A percentile compares a stretch with the other conserved stretches of the same genome.
Conservation (phyloP, 2,329 filamentous ascomycete species). For the Beauveria sp. region DNA sequence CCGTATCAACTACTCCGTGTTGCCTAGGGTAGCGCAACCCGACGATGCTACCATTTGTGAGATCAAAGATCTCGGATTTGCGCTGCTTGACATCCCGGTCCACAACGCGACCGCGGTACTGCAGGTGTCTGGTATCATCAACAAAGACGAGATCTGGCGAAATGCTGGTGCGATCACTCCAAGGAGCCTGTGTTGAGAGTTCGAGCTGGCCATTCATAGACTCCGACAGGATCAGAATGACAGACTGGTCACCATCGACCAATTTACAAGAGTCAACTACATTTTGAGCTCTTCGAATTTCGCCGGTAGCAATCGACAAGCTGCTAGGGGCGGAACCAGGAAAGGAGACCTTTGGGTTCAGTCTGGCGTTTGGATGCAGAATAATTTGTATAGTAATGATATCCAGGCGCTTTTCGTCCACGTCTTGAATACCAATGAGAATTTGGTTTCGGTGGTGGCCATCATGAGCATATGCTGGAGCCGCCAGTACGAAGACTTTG, state of each 20-base stretch:
- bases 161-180: constrained; percentile 64
- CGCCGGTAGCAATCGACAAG: constrained; percentile 26
- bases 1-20: constrained; percentile 56
- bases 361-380: constrained; percentile 15
- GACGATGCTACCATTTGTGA: constrained; percentile 39
- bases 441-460: constrained; percentile 47
- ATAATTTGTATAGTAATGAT: constrained; percentile 56
- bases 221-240: constrained; percentile 63
- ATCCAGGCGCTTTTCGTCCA: constrained; percentile 58
- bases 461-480: constrained; percentile 48
- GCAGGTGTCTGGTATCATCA: constrained; percentile 52
- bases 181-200: constrained; percentile 67
- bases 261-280: constrained; percentile 68
- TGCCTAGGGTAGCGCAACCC: constrained; percentile 51
- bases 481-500: constrained; percentile 61
- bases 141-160: constrained; percentile 52
- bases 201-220: constrained; percentile 56
- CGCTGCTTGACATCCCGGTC: constrained; percentile 44
- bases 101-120: constrained; percentile 43
- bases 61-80: constrained; percentile 37
- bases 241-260: constrained; percentile 57
- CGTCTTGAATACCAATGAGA: constrained; percentile 63
- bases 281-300: constrained; percentile 53
- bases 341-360: not conserved
- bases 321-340: not conserved